A percentile compares a stretch with the other conserved stretches of the same genome.
These are phyloP conservation scores for Dactylis glomerata DNA, from an alignment of 176 grass and related monocot species.

Conservation along the genomic window DNA sequence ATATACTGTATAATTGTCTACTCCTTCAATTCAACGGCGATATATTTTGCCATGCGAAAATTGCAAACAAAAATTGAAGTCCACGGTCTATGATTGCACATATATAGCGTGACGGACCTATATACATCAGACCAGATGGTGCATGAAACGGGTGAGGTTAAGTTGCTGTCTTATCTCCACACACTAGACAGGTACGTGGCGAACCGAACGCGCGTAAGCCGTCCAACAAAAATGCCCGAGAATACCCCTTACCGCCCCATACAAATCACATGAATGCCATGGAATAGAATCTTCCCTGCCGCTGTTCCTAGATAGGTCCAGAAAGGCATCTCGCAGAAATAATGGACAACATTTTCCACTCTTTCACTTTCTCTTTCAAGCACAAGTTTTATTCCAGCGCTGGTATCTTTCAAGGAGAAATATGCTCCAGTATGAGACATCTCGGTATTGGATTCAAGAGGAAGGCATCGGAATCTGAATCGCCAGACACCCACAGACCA, in stretches of 20 bases:
- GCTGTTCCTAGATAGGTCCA: not conserved
- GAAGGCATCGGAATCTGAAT: slow-evolving; percentile 47
- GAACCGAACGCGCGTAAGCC: slow-evolving; percentile 18
- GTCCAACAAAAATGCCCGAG: not conserved
- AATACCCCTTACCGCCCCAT: fast-evolving
- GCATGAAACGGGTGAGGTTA: not conserved
- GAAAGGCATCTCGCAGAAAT: slow-evolving; percentile 26
- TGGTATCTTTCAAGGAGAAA: not conserved
- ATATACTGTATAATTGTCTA: no score
- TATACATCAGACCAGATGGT: not conserved
- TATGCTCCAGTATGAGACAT: no score
- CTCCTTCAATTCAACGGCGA: not conserved
- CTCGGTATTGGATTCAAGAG: not conserved
- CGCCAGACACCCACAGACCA: slow-evolving; percentile 25
- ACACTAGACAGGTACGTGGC: slow-evolving; percentile 32
- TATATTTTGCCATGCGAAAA: not conserved
- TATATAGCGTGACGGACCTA: not conserved
- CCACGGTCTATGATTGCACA: not conserved
- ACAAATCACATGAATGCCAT: not conserved
- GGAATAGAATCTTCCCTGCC: not conserved
- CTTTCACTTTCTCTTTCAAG: not conserved
- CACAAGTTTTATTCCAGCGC: no score
- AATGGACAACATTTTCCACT: slow-evolving; percentile 16
- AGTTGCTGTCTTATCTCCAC: not conserved
- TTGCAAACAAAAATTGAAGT: not conserved